Conservation (phyloP, 257 asterid species). For the Sherardia arvensis region DNA sequence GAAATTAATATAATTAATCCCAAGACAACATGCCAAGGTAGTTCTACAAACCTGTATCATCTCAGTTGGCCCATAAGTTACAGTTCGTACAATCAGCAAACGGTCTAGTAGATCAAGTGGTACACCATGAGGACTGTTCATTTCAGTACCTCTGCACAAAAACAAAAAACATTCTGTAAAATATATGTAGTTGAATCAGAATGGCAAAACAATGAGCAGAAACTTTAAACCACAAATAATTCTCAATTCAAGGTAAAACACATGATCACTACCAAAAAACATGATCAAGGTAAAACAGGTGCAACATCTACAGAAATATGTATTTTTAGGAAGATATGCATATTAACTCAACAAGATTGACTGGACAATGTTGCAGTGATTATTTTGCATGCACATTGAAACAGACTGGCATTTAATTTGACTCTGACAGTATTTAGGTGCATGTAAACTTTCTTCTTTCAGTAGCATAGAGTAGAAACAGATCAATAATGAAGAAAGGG, state of each 20-base stretch:
- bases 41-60: conserved; percentile 70
- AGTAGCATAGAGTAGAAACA: neutral
- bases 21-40: neutral
- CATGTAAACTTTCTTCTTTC: neutral
- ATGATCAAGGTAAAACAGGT: no score
- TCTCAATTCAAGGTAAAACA: no score
- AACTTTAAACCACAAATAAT: no score
- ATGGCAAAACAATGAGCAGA: neutral
- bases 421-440: neutral
- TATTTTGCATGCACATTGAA: neutral
- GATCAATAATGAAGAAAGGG: neutral
- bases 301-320: no score
- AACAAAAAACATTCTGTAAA: neutral
- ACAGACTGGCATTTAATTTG: neutral
- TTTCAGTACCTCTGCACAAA: conserved; percentile 79
- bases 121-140: conserved; percentile 91
- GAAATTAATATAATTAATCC: neutral
- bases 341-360: neutral
- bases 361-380: neutral
- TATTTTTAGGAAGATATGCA: no score
- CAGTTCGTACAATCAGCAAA: conserved; percentile 80
- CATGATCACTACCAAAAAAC: no score
- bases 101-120: conserved; percentile 93
- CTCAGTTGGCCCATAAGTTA: conserved; percentile 93
- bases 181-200: neutral